A percentile compares a stretch with the other conserved stretches of the same genome.
Conservation (phyloP, 345 rosid species). For the Lumnitzera littorea region DNA sequence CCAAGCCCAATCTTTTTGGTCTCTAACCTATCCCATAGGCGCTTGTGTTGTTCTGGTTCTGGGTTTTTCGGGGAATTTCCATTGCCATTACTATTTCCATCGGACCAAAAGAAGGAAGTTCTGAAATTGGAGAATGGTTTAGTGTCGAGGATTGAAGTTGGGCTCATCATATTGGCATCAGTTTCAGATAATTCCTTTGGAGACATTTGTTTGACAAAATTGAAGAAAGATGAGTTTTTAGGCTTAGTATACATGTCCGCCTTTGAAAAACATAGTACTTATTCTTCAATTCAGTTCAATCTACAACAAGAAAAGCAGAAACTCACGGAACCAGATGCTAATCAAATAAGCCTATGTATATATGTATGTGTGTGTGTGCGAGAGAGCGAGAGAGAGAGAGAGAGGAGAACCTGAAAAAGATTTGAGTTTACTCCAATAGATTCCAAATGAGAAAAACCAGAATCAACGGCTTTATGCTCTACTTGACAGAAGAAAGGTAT, state of each 20-base stretch:
- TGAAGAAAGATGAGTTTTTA: constrained; percentile 54
- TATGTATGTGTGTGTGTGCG: too few relatives aligned
- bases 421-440: constrained; percentile 3
- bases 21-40: too few relatives aligned
- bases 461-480: constrained; percentile 20
- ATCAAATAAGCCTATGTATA: too few relatives aligned
- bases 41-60: constrained; percentile 23
- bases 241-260: constrained; percentile 19
- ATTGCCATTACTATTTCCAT: constrained; percentile 14
- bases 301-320: too few relatives aligned
- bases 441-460: constrained; percentile 13
- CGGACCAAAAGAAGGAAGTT: constrained; percentile 42
- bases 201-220: constrained; percentile 13
- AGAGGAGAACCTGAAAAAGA: constrained; percentile 4
- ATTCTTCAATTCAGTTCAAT: too few relatives aligned
- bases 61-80: constrained; percentile 20
- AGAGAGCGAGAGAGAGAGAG: too few relatives aligned
- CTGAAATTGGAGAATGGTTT: constrained; percentile 59
- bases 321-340: too few relatives aligned
- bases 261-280: too few relatives aligned
- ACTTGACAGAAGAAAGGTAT: constrained; percentile 10
- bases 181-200: background rate
- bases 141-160: constrained; percentile 68
- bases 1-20: constrained; percentile 9
- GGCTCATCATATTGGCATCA: constrained; percentile 11